Conservation (phyloP, 768 basidiomycete genomes). For the Strobilomyces confusus region DNA sequence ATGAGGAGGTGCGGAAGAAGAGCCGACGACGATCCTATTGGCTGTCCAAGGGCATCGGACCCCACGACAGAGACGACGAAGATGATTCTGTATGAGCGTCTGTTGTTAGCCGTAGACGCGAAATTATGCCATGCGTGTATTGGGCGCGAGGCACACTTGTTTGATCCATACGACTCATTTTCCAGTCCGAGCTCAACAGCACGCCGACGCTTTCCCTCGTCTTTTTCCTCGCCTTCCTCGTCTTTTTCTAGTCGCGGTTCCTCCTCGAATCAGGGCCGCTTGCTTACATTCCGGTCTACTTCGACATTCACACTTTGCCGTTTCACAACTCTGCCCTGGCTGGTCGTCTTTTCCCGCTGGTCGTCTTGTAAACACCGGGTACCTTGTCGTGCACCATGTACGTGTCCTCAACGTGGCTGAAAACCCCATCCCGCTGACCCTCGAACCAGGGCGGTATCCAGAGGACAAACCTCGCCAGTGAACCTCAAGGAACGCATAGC, state of each 20-base stretch:
- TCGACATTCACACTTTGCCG: conserved; percentile 1
- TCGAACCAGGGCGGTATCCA: conserved; percentile 24
- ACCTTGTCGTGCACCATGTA: conserved; percentile 19
- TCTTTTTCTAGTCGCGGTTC: not conserved
- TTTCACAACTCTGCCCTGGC: conserved; percentile 18
- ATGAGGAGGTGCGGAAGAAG: conserved; percentile 21
- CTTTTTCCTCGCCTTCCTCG: not conserved
- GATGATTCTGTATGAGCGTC: not conserved
- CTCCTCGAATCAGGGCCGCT: conserved; percentile 10
- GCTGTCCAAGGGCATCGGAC: conserved; percentile 50
- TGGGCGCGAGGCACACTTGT: not conserved
- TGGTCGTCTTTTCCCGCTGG: conserved; percentile 19
- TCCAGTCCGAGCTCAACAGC: not conserved
- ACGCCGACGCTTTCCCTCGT: not conserved
- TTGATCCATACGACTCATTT: not conserved
- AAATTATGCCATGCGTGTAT: not conserved
- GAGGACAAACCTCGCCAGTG: conserved; percentile 28
- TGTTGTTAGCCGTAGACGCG: no score
- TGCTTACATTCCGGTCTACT: conserved; percentile 10
- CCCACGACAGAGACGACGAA: conserved; percentile 18
- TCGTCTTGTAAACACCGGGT: conserved; percentile 14
- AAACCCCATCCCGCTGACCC: conserved; percentile 14
- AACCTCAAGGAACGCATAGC: conserved; percentile 84
- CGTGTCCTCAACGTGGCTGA: conserved; percentile 2
- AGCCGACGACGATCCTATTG: conserved; percentile 46